Evolutionary conservation across 1,284 basidiomycete genomes (phyloP).

Genomic region (Moesziomyces sp.): DNA sequence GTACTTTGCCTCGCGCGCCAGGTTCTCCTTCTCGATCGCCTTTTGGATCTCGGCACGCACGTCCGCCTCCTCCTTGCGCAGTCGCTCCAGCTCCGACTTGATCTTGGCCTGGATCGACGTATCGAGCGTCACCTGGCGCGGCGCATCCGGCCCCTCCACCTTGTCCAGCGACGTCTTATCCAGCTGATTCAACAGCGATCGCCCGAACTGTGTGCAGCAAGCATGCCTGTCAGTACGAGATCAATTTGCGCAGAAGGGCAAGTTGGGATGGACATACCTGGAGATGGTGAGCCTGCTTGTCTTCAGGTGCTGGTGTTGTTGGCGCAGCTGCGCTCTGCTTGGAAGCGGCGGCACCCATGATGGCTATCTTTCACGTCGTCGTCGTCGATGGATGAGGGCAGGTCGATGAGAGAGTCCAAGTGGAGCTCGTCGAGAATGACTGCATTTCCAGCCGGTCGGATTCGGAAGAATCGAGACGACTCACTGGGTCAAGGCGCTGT

Average conservation of each 20-base stretch:
- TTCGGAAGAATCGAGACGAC: conserved; percentile 28
- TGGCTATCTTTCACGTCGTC: not conserved
- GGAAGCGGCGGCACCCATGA: conserved; percentile 50
- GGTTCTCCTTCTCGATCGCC: conserved; percentile 64
- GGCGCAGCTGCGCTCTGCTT: conserved; percentile 40
- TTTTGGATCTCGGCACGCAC: conserved; percentile 60
- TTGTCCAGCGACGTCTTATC: conserved; percentile 45
- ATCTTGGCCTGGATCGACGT: conserved; percentile 60
- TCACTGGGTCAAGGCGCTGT: not conserved
- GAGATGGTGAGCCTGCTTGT: conserved; percentile 44
- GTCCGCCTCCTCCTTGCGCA: conserved; percentile 61
- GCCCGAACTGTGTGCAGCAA: conserved; percentile 37
- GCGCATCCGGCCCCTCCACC: conserved; percentile 39
- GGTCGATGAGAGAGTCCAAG: not conserved
- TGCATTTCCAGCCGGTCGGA: conserved; percentile 21
- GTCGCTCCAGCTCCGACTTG: conserved; percentile 55
- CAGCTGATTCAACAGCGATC: conserved; percentile 50
- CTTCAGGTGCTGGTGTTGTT: conserved; percentile 36
- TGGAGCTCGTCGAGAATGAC: not conserved
- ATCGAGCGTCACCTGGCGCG: conserved; percentile 58
- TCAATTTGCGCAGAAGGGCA: too few species aligned
- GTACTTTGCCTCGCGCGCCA: conserved; percentile 54
- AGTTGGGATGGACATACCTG: conserved; percentile 21
- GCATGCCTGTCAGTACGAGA: not conserved
- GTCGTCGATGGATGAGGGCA: too few species aligned